phyloP scores from a whole-genome alignment of 2,329 filamentous ascomycete genomes.

The Lojkania enalia region DNA sequence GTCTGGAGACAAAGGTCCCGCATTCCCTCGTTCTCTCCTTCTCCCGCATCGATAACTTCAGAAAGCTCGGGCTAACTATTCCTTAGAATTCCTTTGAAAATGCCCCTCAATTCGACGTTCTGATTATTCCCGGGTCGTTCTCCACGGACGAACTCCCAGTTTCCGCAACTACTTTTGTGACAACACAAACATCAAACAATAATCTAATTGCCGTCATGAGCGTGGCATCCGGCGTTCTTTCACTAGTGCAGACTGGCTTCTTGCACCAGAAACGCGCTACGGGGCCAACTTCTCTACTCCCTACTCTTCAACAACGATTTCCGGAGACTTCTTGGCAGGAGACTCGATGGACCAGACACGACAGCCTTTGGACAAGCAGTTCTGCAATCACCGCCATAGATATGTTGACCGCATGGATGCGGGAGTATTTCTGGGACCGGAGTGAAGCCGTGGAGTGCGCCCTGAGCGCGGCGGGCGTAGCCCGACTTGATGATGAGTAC shows the following conservation, averaged over 20 bases:
- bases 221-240: slow-evolving; percentile 36
- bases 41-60: slow-evolving; percentile 1
- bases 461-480: slow-evolving; percentile 32
- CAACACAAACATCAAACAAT: slow-evolving; percentile 27
- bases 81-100: slow-evolving; percentile 39
- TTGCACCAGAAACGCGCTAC: slow-evolving; percentile 32
- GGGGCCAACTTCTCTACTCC: slow-evolving; percentile 29
- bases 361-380: slow-evolving; percentile 39
- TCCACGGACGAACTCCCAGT: slow-evolving; percentile 24
- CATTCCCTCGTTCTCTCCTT: slow-evolving; percentile 21
- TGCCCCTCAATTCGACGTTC: slow-evolving; percentile 40
- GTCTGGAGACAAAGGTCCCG: slow-evolving; percentile 45
- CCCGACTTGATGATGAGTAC: slow-evolving; percentile 27
- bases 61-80: slow-evolving; percentile 20
- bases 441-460: slow-evolving; percentile 35
- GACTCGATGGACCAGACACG: slow-evolving; percentile 34
- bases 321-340: slow-evolving; percentile 37
- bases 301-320: slow-evolving; percentile 29
- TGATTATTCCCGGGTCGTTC: slow-evolving; percentile 40
- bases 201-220: slow-evolving; percentile 34
- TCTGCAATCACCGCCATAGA: slow-evolving; percentile 36
- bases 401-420: slow-evolving; percentile 40
- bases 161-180: slow-evolving; percentile 31
- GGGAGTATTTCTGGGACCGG: slow-evolving; percentile 44
- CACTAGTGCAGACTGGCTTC: slow-evolving; percentile 33